Base-by-base conservation (phyloP, 2,329 filamentous ascomycete species). In the Pyrenophora seminiperda region DNA sequence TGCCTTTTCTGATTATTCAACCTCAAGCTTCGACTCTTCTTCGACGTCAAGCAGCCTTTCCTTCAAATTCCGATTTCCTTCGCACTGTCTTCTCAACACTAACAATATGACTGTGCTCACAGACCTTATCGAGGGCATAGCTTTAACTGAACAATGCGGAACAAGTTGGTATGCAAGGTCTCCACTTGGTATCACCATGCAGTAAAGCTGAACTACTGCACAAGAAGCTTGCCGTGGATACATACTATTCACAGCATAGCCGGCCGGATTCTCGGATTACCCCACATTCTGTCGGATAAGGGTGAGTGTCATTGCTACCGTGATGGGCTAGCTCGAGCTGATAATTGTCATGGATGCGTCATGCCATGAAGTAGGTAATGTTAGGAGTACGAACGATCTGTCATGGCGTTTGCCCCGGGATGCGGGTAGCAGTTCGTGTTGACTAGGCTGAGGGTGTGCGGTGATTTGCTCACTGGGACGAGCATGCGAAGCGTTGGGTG, bases 1-100 rank as follows among this genome's bases (percentile, higher is more conserved):
- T 11, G 63, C 66, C 4, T 52, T 56, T 36, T 53, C 52, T 0
- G 41, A 9, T 17, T 47, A 50, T 9, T 53, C 49, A 7, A 52
- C 56, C 24, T 66, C 56, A 2, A 47, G 48, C 43, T 54, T 43
- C 3, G 61, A 55, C 11, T 64, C 54, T 14, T 53, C 39, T n/a
- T n/a, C n/a, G n/a, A 50, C 43, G 27, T 66, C 62, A 27, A 62
- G 52, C 1, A 54, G 44, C n/a, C n/a, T n/a, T n/a, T n/a, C n/a
- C n/a, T n/a, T n/a, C n/a, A n/a, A n/a, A n/a, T n/a, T n/a, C n/a
- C n/a, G n/a, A n/a, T n/a, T n/a, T n/a, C n/a, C n/a, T n/a, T n/a
- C n/a, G n/a, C n/a, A n/a, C n/a, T n/a, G n/a, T n/a, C n/a, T n/a
- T n/a, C n/a, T n/a, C n/a, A n/a, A n/a, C n/a, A n/a, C n/a, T n/a